These are phyloP conservation scores for Chamaenerion angustifolium DNA, from an alignment of 345 rosid genomes.

Conservation along the genomic window DNA sequence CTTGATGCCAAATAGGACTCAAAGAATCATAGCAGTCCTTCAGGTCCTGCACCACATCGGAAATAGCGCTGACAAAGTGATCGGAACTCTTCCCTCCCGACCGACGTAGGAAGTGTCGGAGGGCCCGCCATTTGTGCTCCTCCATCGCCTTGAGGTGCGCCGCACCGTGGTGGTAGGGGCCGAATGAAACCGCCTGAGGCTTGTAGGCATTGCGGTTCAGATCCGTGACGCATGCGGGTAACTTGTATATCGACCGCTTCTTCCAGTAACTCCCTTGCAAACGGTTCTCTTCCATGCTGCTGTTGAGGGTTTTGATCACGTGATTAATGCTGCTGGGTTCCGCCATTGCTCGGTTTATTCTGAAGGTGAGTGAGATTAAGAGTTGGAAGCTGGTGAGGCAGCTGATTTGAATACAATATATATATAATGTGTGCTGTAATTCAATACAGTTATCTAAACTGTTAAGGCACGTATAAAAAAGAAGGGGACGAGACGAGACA, in stretches of 20 bases:
- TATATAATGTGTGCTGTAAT: too few relatives aligned
- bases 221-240: conserved; percentile 18
- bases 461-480: too few relatives aligned
- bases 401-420: too few relatives aligned
- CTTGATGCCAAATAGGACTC: conserved; percentile 11
- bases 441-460: too few relatives aligned
- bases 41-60: conserved; percentile 9
- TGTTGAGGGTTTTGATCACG: too few relatives aligned
- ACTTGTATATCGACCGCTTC: conserved; percentile 26
- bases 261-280: conserved; percentile 9
- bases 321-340: too few relatives aligned
- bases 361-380: too few relatives aligned
- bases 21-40: conserved; percentile 19
- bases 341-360: too few relatives aligned
- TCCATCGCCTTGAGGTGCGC: conserved; percentile 24
- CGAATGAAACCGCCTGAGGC: conserved; percentile 29
- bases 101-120: conserved; percentile 22
- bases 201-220: conserved; percentile 22
- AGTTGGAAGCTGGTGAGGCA: too few relatives aligned
- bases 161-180: conserved; percentile 25
- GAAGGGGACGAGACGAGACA: too few relatives aligned
- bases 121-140: conserved; percentile 26
- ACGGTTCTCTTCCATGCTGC: too few relatives aligned
- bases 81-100: conserved; percentile 9
- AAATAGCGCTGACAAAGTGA: conserved; percentile 11